Percentiles rank a stretch among this genome's conserved stretches.
Evolutionary conservation across 768 basidiomycete genomes (phyloP).

Genomic region (Kwoniella dendrophila): DNA sequence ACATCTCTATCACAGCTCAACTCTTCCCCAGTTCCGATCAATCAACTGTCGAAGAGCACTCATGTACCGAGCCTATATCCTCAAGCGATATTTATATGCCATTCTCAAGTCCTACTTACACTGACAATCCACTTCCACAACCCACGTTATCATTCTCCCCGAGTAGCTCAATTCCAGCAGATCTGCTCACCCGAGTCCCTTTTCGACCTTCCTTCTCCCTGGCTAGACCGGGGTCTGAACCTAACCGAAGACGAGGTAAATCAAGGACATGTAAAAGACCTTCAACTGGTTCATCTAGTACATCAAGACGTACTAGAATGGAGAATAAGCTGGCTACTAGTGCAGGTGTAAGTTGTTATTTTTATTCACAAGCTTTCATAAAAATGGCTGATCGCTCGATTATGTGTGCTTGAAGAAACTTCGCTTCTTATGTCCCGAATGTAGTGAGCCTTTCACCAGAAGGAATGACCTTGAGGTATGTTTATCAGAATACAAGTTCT

Average conservation of each 20-base stretch:
- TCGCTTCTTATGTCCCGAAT: constrained; percentile 19
- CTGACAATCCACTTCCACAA: no score
- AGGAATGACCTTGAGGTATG: constrained; percentile 30
- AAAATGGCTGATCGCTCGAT: background rate
- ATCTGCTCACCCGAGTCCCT: background rate
- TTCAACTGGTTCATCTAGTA: background rate
- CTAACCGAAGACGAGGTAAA: background rate
- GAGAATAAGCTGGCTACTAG: background rate
- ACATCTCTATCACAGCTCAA: background rate
- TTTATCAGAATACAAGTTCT: background rate
- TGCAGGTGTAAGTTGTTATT: background rate
- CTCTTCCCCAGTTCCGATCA: background rate
- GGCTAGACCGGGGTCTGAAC: background rate
- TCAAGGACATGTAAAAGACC: background rate
- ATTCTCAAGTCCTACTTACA: background rate
- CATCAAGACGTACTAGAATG: background rate
- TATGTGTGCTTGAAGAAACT: background rate
- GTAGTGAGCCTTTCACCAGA: constrained; percentile 25
- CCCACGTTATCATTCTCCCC: no score
- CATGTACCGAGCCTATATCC: background rate
- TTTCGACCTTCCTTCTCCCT: background rate
- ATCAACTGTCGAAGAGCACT: no score
- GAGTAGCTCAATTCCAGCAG: background rate
- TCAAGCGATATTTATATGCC: no score
- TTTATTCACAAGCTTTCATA: background rate